phyloP scores from a whole-genome alignment of 345 rosid genomes.

The Adansonia digitata region DNA sequence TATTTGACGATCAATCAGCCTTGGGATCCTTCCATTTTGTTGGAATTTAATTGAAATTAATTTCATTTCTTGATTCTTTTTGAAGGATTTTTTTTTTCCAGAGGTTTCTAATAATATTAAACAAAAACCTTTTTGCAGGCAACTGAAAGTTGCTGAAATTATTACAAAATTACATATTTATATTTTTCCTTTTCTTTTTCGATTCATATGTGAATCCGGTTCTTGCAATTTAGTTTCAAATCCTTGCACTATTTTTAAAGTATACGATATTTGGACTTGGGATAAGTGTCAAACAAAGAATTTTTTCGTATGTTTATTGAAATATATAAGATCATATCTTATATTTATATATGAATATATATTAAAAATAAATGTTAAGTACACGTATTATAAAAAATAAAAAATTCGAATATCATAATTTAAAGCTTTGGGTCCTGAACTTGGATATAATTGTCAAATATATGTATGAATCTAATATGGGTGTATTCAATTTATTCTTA shows the following conservation, averaged over 20 bases:
- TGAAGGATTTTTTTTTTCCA: neutral
- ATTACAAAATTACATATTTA: neutral
- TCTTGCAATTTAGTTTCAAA: neutral
- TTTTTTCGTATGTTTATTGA: no score
- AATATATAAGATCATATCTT: no score
- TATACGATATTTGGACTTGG: no score
- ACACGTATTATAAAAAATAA: no score
- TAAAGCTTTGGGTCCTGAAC: no score
- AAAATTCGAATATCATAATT: no score
- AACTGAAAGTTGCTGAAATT: neutral
- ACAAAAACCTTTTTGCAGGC: neutral
- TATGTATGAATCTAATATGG: no score
- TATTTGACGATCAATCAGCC: neutral
- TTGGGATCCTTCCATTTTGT: neutral
- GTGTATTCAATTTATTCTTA: no score
- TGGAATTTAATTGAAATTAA: neutral
- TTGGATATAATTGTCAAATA: no score
- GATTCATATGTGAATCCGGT: neutral
- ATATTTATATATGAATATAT: no score
- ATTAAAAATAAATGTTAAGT: no score
- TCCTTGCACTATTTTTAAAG: neutral
- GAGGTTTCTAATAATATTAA: conserved; percentile 14
- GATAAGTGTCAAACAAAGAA: no score
- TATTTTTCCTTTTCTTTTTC: neutral
- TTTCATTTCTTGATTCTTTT: neutral